Percentiles rank a stretch among this genome's conserved stretches.
phyloP scores from a whole-genome alignment of 257 asterid species.

The Solanum chaucha region DNA sequence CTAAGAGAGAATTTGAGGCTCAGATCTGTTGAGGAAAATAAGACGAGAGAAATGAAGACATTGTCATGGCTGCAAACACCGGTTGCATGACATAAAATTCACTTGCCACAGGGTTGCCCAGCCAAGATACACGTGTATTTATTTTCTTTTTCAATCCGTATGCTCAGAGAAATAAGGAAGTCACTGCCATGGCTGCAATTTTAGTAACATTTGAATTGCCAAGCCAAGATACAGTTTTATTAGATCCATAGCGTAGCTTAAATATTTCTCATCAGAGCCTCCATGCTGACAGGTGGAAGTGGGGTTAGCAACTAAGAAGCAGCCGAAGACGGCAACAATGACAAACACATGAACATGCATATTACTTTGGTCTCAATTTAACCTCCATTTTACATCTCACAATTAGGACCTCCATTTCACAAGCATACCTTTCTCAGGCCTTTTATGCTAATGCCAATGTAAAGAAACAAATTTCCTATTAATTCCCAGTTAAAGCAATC shows the following conservation, averaged over 20 bases:
- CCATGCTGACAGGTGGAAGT: neutral
- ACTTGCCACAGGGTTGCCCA: slow-evolving; percentile 4
- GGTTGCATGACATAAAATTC: neutral
- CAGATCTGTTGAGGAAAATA: neutral
- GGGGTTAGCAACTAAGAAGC: neutral
- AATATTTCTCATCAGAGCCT: neutral
- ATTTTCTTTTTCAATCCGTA: neutral
- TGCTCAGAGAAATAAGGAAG: neutral
- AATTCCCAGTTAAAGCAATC: neutral
- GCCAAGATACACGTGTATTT: slow-evolving; percentile 7
- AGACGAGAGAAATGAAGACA: neutral
- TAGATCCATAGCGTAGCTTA: neutral
- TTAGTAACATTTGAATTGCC: neutral
- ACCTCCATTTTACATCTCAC: neutral
- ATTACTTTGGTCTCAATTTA: neutral
- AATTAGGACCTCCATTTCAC: neutral
- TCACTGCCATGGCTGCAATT: slow-evolving; percentile 15
- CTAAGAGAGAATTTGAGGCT: neutral
- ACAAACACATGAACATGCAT: neutral
- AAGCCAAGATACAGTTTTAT: neutral
- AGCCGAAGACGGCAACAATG: neutral
- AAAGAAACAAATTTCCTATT: too few relatives aligned
- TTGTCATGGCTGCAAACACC: slow-evolving; percentile 1
- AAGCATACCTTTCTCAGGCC: neutral
- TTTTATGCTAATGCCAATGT: neutral